A percentile compares a stretch with the other conserved stretches of the same genome.
phyloP scores from a whole-genome alignment of 768 basidiomycete species.

The Lyophyllum decastes region DNA sequence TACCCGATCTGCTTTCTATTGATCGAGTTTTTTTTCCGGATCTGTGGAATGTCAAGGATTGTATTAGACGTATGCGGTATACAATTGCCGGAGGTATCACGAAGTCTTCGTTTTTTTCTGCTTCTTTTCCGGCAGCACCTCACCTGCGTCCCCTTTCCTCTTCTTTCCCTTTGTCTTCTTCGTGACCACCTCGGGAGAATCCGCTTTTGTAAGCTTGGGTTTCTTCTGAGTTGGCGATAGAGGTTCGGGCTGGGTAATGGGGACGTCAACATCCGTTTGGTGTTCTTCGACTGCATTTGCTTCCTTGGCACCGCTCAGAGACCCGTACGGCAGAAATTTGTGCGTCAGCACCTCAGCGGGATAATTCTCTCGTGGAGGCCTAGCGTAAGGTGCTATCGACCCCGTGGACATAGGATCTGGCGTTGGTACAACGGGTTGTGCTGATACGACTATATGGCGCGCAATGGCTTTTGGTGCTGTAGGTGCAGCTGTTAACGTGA shows the following conservation, averaged over 20 bases:
- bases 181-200: constrained; percentile 16
- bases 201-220: constrained; percentile 10
- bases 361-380: constrained; percentile 58
- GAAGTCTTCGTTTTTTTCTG: constrained; percentile 47
- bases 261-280: constrained; percentile 19
- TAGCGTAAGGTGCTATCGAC: constrained; percentile 34
- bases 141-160: constrained; percentile 38
- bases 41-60: neutral
- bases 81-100: neutral
- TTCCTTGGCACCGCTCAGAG: constrained; percentile 29
- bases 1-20: neutral
- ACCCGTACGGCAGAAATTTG: constrained; percentile 63
- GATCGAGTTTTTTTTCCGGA: constrained; percentile 1
- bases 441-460: constrained; percentile 58
- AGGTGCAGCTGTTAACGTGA: neutral
- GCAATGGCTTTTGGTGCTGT: constrained; percentile 62
- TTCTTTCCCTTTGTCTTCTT: constrained; percentile 49
- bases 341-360: constrained; percentile 65
- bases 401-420: constrained; percentile 22
- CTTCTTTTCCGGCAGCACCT: constrained; percentile 38
- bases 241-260: neutral
- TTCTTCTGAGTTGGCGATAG: constrained; percentile 10
- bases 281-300: constrained; percentile 23
- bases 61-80: neutral
- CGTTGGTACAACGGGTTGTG: constrained; percentile 44